Conservation (phyloP, 257 asterid species). For the Solanum habrochaites region DNA sequence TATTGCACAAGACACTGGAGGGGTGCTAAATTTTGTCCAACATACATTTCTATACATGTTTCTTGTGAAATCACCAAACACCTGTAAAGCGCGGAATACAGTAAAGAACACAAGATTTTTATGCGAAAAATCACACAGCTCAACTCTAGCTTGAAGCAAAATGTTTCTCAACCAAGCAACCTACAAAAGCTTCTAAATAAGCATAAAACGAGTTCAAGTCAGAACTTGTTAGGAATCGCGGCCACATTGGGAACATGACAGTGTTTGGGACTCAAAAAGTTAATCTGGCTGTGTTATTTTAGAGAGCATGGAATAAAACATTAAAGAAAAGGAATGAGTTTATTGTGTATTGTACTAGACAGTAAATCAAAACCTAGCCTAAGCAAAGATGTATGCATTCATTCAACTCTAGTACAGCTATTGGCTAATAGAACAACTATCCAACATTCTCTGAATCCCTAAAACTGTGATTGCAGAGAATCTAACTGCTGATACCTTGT, state of each 20-base stretch:
- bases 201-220: neutral
- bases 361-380: neutral
- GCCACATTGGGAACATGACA: neutral
- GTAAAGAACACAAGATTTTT: neutral
- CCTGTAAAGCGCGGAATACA: too few species aligned
- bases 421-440: constrained; percentile 9
- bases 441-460: constrained; percentile 40
- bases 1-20: neutral
- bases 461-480: constrained; percentile 55
- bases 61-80: neutral
- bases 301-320: neutral
- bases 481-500: constrained; percentile 10
- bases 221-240: neutral
- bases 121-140: neutral
- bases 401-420: constrained; percentile 1
- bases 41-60: neutral
- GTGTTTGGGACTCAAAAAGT: neutral
- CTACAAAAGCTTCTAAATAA: neutral
- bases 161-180: neutral
- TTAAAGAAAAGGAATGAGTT: neutral
- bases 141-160: neutral
- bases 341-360: neutral
- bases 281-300: neutral
- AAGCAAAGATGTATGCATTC: neutral
- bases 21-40: neutral